Base-by-base conservation (phyloP, 805 yeast genomes). In the Yamadazyma paraphyllophila region DNA sequence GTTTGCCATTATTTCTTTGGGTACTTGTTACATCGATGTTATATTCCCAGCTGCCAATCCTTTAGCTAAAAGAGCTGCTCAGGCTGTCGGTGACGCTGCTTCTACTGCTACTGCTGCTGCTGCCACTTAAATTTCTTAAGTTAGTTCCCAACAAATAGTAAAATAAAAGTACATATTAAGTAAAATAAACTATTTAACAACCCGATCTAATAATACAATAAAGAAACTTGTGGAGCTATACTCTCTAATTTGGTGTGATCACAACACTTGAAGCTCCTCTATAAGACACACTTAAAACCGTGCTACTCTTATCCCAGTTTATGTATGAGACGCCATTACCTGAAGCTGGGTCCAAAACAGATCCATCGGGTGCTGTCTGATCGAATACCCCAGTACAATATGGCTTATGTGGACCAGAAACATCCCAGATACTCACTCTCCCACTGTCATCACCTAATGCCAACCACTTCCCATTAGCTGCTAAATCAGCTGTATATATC, bases 361-460 rank as follows among this genome's bases (percentile, higher is more conserved):
- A 39, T 13, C 46, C 45, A 9, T 26, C 20, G 11, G 32, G 10
- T 3, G 8, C n/a, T 12, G n/a, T 33, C 17, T 43, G 42, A 32
- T 38, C 39, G 30, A 39, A 45, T 4, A 37, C n/a, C 5, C 47
- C 50, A 13, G 33, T 41, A 36, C 49, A 48, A 13, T 39, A 26
- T n/a, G 43, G 43, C 15, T 29, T 36, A 10, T 24, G 6, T 2
- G 11, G 16, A 8, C 11, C 16, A n/a, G 15, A 8, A 1, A 78
- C 54, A 47, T 76, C 74, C 76, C 83, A 82, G 0, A 85, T 57
- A 9, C 76, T 62, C 2, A 85, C 69, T 20, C 69, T 69, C 0
- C 92, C 90, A 33, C 78, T 79, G 44, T 79, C 77, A 34, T 83
- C 87, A 1, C 88, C 95, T 1, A 85, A 67, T 0, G 82, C 89